phyloP scores from a whole-genome alignment of 2,329 filamentous ascomycete genomes.

The Fusarium tupiense region DNA sequence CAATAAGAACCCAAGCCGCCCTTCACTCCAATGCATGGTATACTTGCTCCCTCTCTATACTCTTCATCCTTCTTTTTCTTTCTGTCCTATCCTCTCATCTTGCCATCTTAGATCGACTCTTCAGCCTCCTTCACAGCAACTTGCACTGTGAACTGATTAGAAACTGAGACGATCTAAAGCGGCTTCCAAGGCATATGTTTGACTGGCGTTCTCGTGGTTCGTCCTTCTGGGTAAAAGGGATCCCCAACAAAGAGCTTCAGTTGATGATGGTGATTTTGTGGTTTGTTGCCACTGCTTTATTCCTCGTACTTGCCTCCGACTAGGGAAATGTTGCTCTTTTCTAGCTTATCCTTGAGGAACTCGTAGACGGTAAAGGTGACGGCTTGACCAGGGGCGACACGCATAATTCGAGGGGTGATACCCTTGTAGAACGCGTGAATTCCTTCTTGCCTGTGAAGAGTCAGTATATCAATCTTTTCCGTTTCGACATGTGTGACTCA shows the following conservation, averaged over 20 bases:
- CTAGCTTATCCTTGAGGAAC: slow-evolving; percentile 76
- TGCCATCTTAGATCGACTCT: slow-evolving; percentile 24
- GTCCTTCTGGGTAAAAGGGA: not conserved
- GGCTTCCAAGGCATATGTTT: not conserved
- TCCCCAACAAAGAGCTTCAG: not conserved
- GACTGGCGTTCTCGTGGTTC: not conserved
- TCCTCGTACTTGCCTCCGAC: slow-evolving; percentile 75
- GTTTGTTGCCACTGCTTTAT: slow-evolving; percentile 47
- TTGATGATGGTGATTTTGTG: not conserved
- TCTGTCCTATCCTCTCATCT: not conserved
- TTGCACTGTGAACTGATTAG: slow-evolving; percentile 30
- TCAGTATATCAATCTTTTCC: not conserved
- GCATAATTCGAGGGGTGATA: slow-evolving; percentile 97
- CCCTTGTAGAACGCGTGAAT: slow-evolving; percentile 98
- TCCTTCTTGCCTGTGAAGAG: slow-evolving; percentile 78
- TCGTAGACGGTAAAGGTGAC: slow-evolving; percentile 83
- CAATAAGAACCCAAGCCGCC: slow-evolving; percentile 39
- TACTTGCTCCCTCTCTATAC: slow-evolving; percentile 36
- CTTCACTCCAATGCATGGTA: slow-evolving; percentile 39
- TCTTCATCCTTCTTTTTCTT: slow-evolving; percentile 3
- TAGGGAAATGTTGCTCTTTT: slow-evolving; percentile 70
- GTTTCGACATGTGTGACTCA: slow-evolving; percentile 47
- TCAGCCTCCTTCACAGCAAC: slow-evolving; percentile 23
- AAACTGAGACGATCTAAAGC: slow-evolving; percentile 12
- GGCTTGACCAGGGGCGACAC: slow-evolving; percentile 94